phyloP scores from a whole-genome alignment of 2,329 filamentous ascomycete genomes.

The Trichophyton equinum region DNA sequence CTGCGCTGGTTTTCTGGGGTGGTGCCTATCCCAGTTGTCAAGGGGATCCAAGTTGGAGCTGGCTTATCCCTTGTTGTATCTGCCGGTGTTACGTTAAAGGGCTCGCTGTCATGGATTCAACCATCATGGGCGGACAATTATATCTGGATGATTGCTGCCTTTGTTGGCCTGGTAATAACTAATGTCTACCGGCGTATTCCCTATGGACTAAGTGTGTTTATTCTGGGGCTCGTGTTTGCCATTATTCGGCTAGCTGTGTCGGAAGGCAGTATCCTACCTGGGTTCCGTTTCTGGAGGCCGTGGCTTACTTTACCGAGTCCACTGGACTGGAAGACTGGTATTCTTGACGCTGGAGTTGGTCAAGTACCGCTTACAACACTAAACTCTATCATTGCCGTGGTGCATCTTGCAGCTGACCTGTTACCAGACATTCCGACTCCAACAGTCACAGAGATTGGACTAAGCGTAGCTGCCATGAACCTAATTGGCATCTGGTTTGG shows the following conservation, averaged over 20 bases:
- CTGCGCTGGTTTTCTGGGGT: slow-evolving; percentile 58
- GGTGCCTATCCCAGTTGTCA: slow-evolving; percentile 77
- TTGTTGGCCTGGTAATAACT: slow-evolving; percentile 56
- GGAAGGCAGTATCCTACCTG: slow-evolving; percentile 34
- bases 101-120: slow-evolving; percentile 53
- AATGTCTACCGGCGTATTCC: slow-evolving; percentile 55
- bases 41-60: slow-evolving; percentile 88
- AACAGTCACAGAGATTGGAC: slow-evolving; percentile 61
- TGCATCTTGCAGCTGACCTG: slow-evolving; percentile 64
- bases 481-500: slow-evolving; percentile 80
- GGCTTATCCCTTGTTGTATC: slow-evolving; percentile 72
- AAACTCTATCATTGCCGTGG: slow-evolving; percentile 83
- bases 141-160: slow-evolving; percentile 62
- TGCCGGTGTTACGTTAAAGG: slow-evolving; percentile 56
- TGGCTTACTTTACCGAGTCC: slow-evolving; percentile 35
- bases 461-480: slow-evolving; percentile 77
- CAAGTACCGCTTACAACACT: slow-evolving; percentile 85
- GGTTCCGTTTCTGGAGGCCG: slow-evolving; percentile 50
- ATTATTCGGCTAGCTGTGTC: slow-evolving; percentile 26
- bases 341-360: slow-evolving; percentile 58
- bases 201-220: slow-evolving; percentile 63
- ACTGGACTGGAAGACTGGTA: slow-evolving; percentile 41
- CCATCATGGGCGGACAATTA: slow-evolving; percentile 63
- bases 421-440: slow-evolving; percentile 57
- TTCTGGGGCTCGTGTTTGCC: slow-evolving; percentile 56